phyloP scores from a whole-genome alignment of 257 asterid species.

The Asclepias syriaca region DNA sequence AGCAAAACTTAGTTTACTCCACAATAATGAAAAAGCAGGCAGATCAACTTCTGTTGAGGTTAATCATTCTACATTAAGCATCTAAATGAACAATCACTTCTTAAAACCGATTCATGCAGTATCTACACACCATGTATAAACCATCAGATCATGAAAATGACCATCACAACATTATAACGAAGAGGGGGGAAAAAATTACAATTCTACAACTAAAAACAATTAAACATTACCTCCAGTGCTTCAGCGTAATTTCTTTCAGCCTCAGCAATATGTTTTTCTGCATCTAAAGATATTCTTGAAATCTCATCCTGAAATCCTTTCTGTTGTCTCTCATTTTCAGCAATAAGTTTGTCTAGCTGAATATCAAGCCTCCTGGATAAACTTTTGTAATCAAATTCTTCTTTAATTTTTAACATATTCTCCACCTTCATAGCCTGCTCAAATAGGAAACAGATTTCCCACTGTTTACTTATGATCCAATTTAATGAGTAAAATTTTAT shows the following conservation, averaged over 20 bases:
- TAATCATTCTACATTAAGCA: slow-evolving; percentile 3
- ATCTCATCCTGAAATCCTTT: slow-evolving; percentile 62
- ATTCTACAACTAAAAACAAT: neutral
- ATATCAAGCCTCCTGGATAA: slow-evolving; percentile 78
- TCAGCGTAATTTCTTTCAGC: slow-evolving; percentile 55
- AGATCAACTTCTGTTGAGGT: neutral
- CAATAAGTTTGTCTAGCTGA: slow-evolving; percentile 64
- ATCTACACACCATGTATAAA: neutral
- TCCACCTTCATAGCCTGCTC: slow-evolving; percentile 91
- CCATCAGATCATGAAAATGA: neutral
- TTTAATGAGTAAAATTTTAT: neutral
- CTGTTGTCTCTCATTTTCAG: slow-evolving; percentile 81
- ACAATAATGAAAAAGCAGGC: neutral
- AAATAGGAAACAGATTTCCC: neutral
- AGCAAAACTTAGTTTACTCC: neutral
- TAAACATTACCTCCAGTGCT: slow-evolving; percentile 53
- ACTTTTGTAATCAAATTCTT: slow-evolving; percentile 84
- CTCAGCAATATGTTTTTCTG: slow-evolving; percentile 55
- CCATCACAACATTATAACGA: neutral
- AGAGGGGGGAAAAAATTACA: neutral
- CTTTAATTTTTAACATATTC: slow-evolving; percentile 79
- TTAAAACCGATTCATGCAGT: neutral
- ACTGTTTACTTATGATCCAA: neutral
- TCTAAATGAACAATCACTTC: neutral
- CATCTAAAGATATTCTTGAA: slow-evolving; percentile 59